Evolutionary conservation across 2,329 filamentous ascomycete genomes (phyloP).

Genomic region (Cyphellophora attinorum): DNA sequence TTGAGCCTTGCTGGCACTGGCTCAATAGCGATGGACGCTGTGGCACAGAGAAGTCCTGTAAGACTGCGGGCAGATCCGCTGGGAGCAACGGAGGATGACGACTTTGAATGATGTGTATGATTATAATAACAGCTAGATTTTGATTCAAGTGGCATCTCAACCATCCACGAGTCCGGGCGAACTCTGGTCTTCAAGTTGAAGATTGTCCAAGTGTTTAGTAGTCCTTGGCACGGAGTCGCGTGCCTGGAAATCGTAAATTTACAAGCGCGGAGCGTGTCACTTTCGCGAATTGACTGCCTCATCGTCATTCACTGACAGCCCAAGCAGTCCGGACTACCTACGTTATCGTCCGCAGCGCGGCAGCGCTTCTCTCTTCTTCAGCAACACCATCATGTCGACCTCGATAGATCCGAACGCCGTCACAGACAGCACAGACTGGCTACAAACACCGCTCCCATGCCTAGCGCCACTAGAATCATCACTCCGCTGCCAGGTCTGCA

Average conservation of each 20-base stretch:
- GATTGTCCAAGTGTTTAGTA: too few relatives aligned
- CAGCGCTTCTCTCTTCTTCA: not conserved
- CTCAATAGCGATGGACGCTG: conserved; percentile 29
- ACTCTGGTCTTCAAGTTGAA: too few relatives aligned
- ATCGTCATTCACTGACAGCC: too few relatives aligned
- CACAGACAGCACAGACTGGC: conserved; percentile 39
- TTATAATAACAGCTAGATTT: not conserved
- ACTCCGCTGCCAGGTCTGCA: conserved; percentile 92
- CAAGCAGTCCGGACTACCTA: too few relatives aligned
- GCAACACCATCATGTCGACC: not conserved
- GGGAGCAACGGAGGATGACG: conserved; percentile 29
- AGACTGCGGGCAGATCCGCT: conserved; percentile 25
- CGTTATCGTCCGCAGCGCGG: too few relatives aligned
- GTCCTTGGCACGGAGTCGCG: too few relatives aligned
- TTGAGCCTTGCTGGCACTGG: conserved; percentile 12
- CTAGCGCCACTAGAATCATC: conserved; percentile 60
- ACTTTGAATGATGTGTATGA: conserved; percentile 33
- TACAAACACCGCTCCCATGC: conserved; percentile 33
- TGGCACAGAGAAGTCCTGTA: conserved; percentile 36
- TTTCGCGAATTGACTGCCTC: too few relatives aligned
- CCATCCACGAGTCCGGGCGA: too few relatives aligned
- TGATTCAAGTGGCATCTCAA: too few relatives aligned
- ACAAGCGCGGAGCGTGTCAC: too few relatives aligned
- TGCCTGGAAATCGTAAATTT: too few relatives aligned
- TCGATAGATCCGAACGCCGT: conserved; percentile 8